These are phyloP conservation scores for Crucibulum laeve DNA, from an alignment of 768 basidiomycete species.

Conservation along the genomic window DNA sequence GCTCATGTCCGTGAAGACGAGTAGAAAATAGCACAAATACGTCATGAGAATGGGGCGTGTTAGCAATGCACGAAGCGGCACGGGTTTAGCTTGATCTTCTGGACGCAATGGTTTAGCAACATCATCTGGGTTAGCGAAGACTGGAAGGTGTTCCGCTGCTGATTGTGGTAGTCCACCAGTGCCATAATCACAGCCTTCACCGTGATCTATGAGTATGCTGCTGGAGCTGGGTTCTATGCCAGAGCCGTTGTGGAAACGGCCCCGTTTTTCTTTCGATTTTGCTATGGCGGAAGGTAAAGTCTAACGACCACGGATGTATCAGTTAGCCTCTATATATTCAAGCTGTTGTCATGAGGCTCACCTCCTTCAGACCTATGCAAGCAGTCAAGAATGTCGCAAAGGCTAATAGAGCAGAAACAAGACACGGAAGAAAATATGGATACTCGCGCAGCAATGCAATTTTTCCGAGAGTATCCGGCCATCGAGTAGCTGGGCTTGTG, in stretches of 20 bases:
- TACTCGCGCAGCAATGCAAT: constrained; percentile 26
- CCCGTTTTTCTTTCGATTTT: constrained; percentile 5
- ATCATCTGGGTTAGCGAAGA: neutral
- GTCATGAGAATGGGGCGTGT: constrained; percentile 24
- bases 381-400: constrained; percentile 29
- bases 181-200: neutral
- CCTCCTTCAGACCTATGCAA: constrained; percentile 39
- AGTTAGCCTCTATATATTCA: too few relatives aligned
- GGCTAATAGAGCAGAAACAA: constrained; percentile 27
- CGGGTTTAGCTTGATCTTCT: constrained; percentile 8
- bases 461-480: constrained; percentile 54
- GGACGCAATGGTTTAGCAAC: neutral
- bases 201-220: neutral
- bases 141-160: neutral
- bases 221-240: neutral
- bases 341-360: constrained; percentile 9
- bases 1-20: constrained; percentile 35
- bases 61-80: constrained; percentile 19
- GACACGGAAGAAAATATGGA: constrained; percentile 49
- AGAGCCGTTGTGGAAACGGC: neutral
- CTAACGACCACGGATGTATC: constrained; percentile 5
- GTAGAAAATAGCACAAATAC: constrained; percentile 25
- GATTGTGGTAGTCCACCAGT: neutral
- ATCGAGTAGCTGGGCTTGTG: constrained; percentile 54
- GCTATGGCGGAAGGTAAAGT: constrained; percentile 24